Conservation (phyloP, 2,329 filamentous ascomycete genomes). For the Atkinsonella hypoxylon region DNA sequence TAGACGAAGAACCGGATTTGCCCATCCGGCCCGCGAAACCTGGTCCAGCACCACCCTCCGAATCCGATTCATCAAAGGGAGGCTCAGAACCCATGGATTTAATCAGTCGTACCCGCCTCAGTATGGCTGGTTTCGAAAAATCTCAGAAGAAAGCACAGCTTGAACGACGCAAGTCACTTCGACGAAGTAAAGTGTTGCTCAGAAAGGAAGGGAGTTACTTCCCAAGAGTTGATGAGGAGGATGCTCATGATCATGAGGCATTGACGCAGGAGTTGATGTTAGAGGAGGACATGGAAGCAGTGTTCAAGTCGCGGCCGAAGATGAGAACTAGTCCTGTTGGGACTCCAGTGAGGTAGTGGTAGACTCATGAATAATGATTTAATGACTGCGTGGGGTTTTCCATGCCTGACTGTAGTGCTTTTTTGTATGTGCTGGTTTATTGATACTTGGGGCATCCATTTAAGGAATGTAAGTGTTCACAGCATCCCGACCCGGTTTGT, state of each 20-base stretch:
- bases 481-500: neutral
- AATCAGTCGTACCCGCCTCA: constrained; percentile 43
- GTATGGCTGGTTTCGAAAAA: constrained; percentile 51
- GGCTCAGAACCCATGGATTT: constrained; percentile 31
- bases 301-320: constrained; percentile 76
- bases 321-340: constrained; percentile 62
- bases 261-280: constrained; percentile 58
- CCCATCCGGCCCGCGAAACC: constrained; percentile 8
- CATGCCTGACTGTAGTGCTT: neutral
- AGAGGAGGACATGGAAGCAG: constrained; percentile 65
- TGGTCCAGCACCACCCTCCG: neutral
- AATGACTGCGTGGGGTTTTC: neutral
- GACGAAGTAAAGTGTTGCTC: constrained; percentile 28
- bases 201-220: constrained; percentile 35
- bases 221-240: constrained; percentile 34
- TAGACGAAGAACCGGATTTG: constrained; percentile 19
- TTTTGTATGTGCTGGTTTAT: neutral
- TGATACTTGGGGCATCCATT: too few relatives aligned
- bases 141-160: constrained; percentile 48
- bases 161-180: constrained; percentile 39
- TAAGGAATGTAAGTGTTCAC: neutral
- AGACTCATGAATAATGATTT: neutral
- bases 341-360: constrained; percentile 31
- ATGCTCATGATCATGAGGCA: constrained; percentile 26
- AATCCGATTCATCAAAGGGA: neutral